A percentile compares a stretch with the other conserved stretches of the same genome.
These are phyloP conservation scores for Eragrostis nindensis DNA, from an alignment of 176 grass and related monocot genomes.

Conservation along the genomic window DNA sequence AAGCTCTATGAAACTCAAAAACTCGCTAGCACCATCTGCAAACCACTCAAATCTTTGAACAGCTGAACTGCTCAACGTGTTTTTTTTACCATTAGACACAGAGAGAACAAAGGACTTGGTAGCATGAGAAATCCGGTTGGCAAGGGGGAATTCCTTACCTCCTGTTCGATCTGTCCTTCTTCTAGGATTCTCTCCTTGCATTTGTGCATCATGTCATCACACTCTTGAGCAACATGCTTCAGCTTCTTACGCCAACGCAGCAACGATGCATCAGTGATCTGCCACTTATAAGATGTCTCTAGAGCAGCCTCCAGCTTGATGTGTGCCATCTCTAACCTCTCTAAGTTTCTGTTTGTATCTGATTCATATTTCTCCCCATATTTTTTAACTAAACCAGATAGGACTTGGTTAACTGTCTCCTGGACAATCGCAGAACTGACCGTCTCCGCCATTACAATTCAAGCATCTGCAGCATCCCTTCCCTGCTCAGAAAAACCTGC, in stretches of 20 bases:
- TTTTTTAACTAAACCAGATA: neutral
- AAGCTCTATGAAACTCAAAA: constrained; percentile 10
- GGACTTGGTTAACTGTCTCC: neutral
- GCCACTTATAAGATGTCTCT: constrained; percentile 9
- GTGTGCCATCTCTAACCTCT: constrained; percentile 37
- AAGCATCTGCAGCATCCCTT: neutral
- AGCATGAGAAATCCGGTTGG: neutral
- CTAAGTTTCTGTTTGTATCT: neutral
- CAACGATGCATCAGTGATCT: neutral
- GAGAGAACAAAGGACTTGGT: neutral
- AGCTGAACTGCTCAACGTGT: neutral
- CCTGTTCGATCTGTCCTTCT: neutral
- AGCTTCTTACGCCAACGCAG: neutral
- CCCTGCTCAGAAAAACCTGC: too few species aligned
- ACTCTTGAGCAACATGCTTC: constrained; percentile 20
- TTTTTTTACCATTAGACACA: neutral
- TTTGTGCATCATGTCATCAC: neutral
- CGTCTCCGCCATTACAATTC: neutral
- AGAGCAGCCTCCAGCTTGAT: constrained; percentile 24
- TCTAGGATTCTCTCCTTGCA: constrained; percentile 1
- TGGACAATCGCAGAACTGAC: neutral
- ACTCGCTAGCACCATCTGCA: constrained; percentile 5
- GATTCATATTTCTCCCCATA: neutral
- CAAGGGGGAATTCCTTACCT: neutral
- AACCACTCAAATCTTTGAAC: constrained; percentile 22